Conservation (phyloP, 2,329 filamentous ascomycete genomes). For the Annulohypoxylon truncatum region DNA sequence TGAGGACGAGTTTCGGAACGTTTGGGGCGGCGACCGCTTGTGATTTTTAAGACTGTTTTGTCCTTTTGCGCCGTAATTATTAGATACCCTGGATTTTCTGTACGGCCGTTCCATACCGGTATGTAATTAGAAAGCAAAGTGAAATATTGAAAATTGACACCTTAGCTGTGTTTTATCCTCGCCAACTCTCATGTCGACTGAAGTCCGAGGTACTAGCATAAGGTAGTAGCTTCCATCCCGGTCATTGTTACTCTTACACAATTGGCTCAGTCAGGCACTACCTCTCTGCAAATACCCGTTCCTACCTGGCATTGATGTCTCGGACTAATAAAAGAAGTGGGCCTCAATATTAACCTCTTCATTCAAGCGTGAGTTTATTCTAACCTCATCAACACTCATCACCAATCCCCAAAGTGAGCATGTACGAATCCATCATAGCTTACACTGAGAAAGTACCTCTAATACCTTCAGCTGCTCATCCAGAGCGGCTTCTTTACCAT, state of each 20-base stretch:
- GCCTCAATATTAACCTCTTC: too few relatives aligned
- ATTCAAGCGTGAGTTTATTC: too few relatives aligned
- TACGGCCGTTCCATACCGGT: constrained; percentile 21
- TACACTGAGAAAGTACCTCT: neutral
- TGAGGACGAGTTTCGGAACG: constrained; percentile 48
- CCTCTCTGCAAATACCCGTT: too few relatives aligned
- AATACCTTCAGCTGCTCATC: neutral
- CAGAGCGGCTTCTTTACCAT: neutral
- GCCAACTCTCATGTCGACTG: too few relatives aligned
- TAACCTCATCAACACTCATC: too few relatives aligned
- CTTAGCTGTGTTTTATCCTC: neutral
- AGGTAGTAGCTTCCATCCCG: too few relatives aligned
- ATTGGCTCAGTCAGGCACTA: too few relatives aligned
- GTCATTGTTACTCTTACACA: too few relatives aligned
- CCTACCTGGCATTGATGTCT: too few relatives aligned
- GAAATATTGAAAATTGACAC: neutral
- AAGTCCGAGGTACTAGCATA: too few relatives aligned
- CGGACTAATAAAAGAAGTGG: too few relatives aligned
- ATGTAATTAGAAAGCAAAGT: constrained; percentile 16
- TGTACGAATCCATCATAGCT: neutral
- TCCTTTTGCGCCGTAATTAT: constrained; percentile 39
- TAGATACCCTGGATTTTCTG: constrained; percentile 39
- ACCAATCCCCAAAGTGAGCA: too few relatives aligned
- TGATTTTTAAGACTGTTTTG: constrained; percentile 31
- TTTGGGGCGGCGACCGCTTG: constrained; percentile 46